A percentile compares a stretch with the other conserved stretches of the same genome.
Conservation (phyloP, 192 early-diverging fungal species). For the Coemansia sp. region DNA sequence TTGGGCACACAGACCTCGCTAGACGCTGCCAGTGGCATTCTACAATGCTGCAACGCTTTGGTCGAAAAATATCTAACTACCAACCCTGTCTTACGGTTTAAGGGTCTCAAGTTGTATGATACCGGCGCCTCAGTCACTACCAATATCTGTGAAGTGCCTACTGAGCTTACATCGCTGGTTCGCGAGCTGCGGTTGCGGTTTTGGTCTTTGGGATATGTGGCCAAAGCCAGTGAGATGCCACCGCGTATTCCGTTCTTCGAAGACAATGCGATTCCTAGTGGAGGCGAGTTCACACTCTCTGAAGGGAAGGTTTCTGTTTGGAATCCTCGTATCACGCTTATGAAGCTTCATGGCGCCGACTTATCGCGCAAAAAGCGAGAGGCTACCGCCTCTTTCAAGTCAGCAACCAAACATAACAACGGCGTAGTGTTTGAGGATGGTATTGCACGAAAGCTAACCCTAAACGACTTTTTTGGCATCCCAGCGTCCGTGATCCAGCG, state of each 20-base stretch:
- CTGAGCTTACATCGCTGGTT: background rate
- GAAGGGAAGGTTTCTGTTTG: conserved; percentile 1
- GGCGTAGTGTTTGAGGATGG: background rate
- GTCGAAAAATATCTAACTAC: background rate
- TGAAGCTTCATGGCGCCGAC: conserved; percentile 13
- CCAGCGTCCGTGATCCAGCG: conserved; percentile 3
- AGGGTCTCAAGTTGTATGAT: conserved; percentile 3
- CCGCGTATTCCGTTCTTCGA: conserved; percentile 8
- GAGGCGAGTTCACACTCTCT: background rate
- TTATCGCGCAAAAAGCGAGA: conserved; percentile 10
- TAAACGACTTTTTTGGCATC: conserved; percentile 19
- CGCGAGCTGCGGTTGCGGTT: conserved; percentile 17
- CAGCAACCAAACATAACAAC: conserved; percentile 4
- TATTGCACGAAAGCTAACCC: background rate
- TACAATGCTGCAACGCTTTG: background rate
- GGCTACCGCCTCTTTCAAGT: conserved; percentile 12
- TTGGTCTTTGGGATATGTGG: conserved; percentile 17
- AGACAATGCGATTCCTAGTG: conserved; percentile 7
- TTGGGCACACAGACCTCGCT: background rate
- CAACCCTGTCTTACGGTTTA: background rate
- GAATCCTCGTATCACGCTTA: conserved; percentile 17
- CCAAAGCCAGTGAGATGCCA: background rate
- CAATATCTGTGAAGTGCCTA: background rate
- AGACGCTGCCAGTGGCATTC: background rate
- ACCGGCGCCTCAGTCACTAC: conserved; percentile 7